phyloP scores from a whole-genome alignment of 805 yeast species.

The Naumovozyma baii region DNA sequence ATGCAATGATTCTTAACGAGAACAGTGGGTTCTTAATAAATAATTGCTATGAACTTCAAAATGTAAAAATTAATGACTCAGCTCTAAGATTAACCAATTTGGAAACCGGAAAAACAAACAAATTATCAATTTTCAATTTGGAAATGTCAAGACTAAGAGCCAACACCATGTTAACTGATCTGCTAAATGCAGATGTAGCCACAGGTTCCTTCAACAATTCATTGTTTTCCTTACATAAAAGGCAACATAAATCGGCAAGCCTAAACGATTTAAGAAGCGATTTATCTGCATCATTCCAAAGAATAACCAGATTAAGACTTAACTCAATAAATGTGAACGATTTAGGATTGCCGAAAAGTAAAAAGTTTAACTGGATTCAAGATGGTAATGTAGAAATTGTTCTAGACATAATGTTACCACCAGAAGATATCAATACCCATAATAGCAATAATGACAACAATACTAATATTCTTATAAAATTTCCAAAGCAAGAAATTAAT shows the following conservation, averaged over 20 bases:
- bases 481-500: slow-evolving; percentile 9
- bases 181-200: slow-evolving; percentile 58
- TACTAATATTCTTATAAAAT: no score
- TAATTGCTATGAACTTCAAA: slow-evolving; percentile 36
- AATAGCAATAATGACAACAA: slow-evolving; percentile 7
- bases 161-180: slow-evolving; percentile 50
- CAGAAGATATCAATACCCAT: slow-evolving; percentile 27
- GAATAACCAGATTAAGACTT: slow-evolving; percentile 38
- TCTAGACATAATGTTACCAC: slow-evolving; percentile 67
- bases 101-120: slow-evolving; percentile 17
- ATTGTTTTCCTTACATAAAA: slow-evolving; percentile 65
- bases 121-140: slow-evolving; percentile 53
- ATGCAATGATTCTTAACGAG: slow-evolving; percentile 30
- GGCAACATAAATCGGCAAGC: slow-evolving; percentile 49
- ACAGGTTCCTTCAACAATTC: slow-evolving; percentile 71
- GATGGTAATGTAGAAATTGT: slow-evolving; percentile 61
- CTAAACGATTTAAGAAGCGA: slow-evolving; percentile 32
- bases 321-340: slow-evolving; percentile 33
- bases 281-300: slow-evolving; percentile 37
- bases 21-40: slow-evolving; percentile 36
- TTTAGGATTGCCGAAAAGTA: slow-evolving; percentile 27
- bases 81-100: slow-evolving; percentile 20
- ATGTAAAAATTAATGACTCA: slow-evolving; percentile 33
- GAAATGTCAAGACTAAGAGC: slow-evolving; percentile 53
- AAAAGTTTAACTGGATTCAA: slow-evolving; percentile 59